phyloP scores from a whole-genome alignment of 805 yeast species.

The Pachysolen tannophilus region DNA sequence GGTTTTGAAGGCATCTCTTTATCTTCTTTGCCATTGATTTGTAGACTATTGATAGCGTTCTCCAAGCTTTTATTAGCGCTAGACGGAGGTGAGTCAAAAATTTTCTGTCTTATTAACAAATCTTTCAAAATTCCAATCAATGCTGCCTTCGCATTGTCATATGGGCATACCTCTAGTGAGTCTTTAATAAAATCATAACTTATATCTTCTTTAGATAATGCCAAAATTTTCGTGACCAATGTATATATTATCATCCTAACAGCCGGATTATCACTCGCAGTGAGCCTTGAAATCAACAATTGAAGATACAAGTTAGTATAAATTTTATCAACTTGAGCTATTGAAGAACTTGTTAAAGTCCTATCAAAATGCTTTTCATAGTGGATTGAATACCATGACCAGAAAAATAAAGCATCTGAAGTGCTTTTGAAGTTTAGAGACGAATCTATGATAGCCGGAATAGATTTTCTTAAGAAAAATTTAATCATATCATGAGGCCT shows the following conservation, averaged over 20 bases:
- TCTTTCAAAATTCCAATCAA: conserved; percentile 65
- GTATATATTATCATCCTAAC: conserved; percentile 43
- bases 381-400: conserved; percentile 28
- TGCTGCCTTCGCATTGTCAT: conserved; percentile 49
- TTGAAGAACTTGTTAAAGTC: not conserved
- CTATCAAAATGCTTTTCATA: conserved; percentile 4
- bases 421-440: conserved; percentile 8
- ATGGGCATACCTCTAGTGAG: conserved; percentile 60
- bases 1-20: conserved; percentile 6
- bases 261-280: conserved; percentile 27
- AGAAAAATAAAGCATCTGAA: conserved; percentile 22
- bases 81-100: conserved; percentile 7
- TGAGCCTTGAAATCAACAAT: conserved; percentile 28
- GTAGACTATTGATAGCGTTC: no score
- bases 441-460: conserved; percentile 28
- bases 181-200: conserved; percentile 57
- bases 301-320: conserved; percentile 31
- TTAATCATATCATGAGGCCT: conserved; percentile 25
- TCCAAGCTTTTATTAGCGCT: conserved; percentile 8
- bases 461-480: conserved; percentile 29
- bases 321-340: conserved; percentile 15
- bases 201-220: conserved; percentile 45
- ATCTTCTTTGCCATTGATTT: conserved; percentile 4
- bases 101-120: conserved; percentile 34
- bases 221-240: conserved; percentile 54